A percentile compares a stretch with the other conserved stretches of the same genome.
phyloP scores from a whole-genome alignment of 768 basidiomycete species.

The Hemileccinum impolitum region DNA sequence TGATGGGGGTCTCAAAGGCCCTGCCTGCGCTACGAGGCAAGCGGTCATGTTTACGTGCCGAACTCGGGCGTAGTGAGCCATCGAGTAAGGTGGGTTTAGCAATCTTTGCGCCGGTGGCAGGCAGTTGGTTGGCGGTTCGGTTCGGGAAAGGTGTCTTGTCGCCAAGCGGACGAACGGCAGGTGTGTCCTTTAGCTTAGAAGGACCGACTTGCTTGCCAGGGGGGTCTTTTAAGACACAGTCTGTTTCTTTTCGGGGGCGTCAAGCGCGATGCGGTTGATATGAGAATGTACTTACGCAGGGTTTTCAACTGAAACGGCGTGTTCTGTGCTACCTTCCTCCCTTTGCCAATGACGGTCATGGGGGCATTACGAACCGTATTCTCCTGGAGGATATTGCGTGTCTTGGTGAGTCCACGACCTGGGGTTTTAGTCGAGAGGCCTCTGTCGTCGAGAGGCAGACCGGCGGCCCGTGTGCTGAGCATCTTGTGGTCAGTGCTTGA shows the following conservation, averaged over 20 bases:
- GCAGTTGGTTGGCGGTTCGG: slow-evolving; percentile 36
- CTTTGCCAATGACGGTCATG: slow-evolving; percentile 44
- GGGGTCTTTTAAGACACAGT: slow-evolving; percentile 19
- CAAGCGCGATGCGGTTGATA: not conserved
- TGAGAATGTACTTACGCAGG: slow-evolving; percentile 21
- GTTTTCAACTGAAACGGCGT: slow-evolving; percentile 35
- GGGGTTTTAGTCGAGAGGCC: slow-evolving; percentile 47
- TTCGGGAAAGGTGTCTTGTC: slow-evolving; percentile 81
- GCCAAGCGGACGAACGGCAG: slow-evolving; percentile 47
- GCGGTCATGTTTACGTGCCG: slow-evolving; percentile 60
- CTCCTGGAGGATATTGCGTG: slow-evolving; percentile 42
- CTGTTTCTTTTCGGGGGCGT: slow-evolving; percentile 13
- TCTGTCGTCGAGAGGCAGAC: slow-evolving; percentile 29
- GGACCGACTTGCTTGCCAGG: slow-evolving; percentile 27
- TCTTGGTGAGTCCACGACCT: slow-evolving; percentile 42
- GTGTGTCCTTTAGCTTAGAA: slow-evolving; percentile 24
- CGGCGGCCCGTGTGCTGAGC: slow-evolving; percentile 25
- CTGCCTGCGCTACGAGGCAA: slow-evolving; percentile 48
- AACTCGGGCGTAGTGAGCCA: slow-evolving; percentile 59
- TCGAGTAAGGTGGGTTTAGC: slow-evolving; percentile 39
- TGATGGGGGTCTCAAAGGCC: slow-evolving; percentile 63
- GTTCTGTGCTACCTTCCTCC: slow-evolving; percentile 36
- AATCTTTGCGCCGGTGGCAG: slow-evolving; percentile 36
- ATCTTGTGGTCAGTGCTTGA: slow-evolving; percentile 17
- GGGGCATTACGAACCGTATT: slow-evolving; percentile 42